Evolutionary conservation across 352 stramenopile species (phyloP), one percentile per base, ranked within the genome.

Genomic region (Phytopythium vexans): DNA sequence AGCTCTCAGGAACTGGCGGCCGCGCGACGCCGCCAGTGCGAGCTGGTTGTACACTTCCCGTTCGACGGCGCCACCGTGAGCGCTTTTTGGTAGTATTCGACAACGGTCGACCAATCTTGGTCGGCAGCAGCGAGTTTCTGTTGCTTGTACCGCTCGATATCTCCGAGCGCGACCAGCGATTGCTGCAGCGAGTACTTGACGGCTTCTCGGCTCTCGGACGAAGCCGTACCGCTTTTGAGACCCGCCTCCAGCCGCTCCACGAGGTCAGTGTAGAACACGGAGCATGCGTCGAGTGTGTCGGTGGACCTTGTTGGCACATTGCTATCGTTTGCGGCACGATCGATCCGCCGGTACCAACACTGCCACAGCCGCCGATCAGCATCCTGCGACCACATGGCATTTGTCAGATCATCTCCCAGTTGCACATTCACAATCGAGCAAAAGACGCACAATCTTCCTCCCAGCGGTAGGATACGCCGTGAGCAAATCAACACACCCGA

Each of bases 41-140:
- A 86, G 53, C 46, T 86, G 76, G 56, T 86, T 86, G 64, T 78
- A 86, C 35, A 75, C 73, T 82, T 84, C 0, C 76, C 76, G 48
- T 68, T 81, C 0, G 58, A 66, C 35, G 76, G 76, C 5, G 62
- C 50, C n/a, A 80, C 55, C 43, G 52, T 14, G 7, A 77, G 52
- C 3, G 76, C 76, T 27, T 56, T 32, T 3, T 68, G 60, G 49
- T 86, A 86, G 41, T 66, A 72, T 14, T 59, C 36, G 34, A 55
- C 44, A 1, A 74, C 68, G 6, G 31, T 10, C 1, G 45, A 42
- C 76, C 76, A 86, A 37, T 72, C 57, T 6, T 52, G 45, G 0
- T 54, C 55, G 9, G 12, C 40, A 33, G 47, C 56, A 41, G 54
- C 46, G 3, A 51, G 36, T 45, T 54, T 41, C 9, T 67, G 72